Percentiles rank a stretch among this genome's conserved stretches.
Evolutionary conservation across 352 stramenopile genomes (phyloP).

Genomic region (Phytopythium chamaehyphon): DNA sequence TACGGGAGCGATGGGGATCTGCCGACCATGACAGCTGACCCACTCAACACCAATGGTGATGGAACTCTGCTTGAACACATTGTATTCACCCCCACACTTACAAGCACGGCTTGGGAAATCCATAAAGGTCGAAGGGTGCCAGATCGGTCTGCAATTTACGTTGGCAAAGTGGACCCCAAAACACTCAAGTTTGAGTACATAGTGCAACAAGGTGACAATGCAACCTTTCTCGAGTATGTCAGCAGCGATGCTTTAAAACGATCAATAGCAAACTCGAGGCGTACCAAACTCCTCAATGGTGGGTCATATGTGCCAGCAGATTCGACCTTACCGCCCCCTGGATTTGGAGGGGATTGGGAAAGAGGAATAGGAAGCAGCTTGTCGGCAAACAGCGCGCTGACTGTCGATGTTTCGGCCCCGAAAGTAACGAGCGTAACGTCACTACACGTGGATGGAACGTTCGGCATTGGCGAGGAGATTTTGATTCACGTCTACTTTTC

Average conservation of each 20-base stretch:
- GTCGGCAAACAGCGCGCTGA: conserved; percentile 35
- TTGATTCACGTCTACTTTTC: conserved; percentile 75
- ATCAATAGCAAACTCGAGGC: conserved; percentile 20
- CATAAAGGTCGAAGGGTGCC: conserved; percentile 39
- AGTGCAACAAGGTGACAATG: conserved; percentile 52
- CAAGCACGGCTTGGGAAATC: conserved; percentile 58
- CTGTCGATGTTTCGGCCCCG: conserved; percentile 49
- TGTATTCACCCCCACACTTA: conserved; percentile 37
- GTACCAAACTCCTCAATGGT: conserved; percentile 38
- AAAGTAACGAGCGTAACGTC: conserved; percentile 51
- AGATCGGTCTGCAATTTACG: conserved; percentile 35
- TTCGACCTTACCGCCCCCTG: conserved; percentile 42
- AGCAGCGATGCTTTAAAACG: conserved; percentile 50
- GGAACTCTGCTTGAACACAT: conserved; percentile 34
- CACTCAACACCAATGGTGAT: conserved; percentile 39
- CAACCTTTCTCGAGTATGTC: conserved; percentile 59
- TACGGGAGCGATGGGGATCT: conserved; percentile 59
- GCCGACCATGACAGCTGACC: conserved; percentile 49
- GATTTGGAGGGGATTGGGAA: conserved; percentile 54
- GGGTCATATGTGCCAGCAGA: conserved; percentile 23
- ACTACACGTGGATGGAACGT: conserved; percentile 53
- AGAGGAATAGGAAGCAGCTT: conserved; percentile 57
- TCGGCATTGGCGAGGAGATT: conserved; percentile 69
- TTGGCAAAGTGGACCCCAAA: conserved; percentile 17
- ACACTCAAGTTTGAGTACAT: conserved; percentile 67